phyloP scores from a whole-genome alignment of 2,329 filamentous ascomycete species.

The Colletotrichum brevisporum region DNA sequence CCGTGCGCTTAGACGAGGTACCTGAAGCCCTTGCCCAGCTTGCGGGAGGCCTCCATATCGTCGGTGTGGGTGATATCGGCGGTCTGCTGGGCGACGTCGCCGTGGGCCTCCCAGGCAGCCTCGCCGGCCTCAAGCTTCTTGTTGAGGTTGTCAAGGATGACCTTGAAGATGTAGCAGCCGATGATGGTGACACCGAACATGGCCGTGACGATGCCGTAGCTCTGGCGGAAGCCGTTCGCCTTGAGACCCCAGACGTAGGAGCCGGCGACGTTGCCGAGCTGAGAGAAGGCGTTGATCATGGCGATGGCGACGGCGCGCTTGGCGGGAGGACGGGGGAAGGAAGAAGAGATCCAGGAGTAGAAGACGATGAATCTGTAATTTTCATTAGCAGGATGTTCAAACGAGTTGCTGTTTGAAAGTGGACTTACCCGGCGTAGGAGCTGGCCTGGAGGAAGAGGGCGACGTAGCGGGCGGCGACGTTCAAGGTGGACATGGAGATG shows the following conservation, averaged over 20 bases:
- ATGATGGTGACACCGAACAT: conserved; percentile 74
- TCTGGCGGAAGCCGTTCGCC: conserved; percentile 73
- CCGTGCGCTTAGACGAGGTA: conserved; percentile 56
- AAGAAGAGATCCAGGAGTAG: conserved; percentile 71
- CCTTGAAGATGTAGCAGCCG: conserved; percentile 64
- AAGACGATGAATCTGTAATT: conserved; percentile 64
- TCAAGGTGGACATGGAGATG: conserved; percentile 71
- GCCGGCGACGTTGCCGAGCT: conserved; percentile 72
- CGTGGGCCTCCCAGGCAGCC: conserved; percentile 52
- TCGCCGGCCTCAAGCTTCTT: conserved; percentile 62
- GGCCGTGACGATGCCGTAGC: conserved; percentile 74
- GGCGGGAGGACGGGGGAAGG: conserved; percentile 70
- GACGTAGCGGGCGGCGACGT: conserved; percentile 70
- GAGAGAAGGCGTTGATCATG: conserved; percentile 71
- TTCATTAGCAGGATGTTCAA: background rate
- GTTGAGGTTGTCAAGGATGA: conserved; percentile 63
- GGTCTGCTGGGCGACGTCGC: conserved; percentile 57
- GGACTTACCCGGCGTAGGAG: conserved; percentile 64
- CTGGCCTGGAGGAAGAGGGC: conserved; percentile 72
- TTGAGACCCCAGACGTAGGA: conserved; percentile 74
- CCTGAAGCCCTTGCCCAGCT: conserved; percentile 62
- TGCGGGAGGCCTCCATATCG: conserved; percentile 59
- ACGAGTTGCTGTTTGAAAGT: background rate
- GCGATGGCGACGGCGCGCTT: conserved; percentile 74
- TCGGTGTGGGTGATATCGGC: conserved; percentile 55